phyloP scores from a whole-genome alignment of 257 asterid genomes.

The Knoxia roxburghii region DNA sequence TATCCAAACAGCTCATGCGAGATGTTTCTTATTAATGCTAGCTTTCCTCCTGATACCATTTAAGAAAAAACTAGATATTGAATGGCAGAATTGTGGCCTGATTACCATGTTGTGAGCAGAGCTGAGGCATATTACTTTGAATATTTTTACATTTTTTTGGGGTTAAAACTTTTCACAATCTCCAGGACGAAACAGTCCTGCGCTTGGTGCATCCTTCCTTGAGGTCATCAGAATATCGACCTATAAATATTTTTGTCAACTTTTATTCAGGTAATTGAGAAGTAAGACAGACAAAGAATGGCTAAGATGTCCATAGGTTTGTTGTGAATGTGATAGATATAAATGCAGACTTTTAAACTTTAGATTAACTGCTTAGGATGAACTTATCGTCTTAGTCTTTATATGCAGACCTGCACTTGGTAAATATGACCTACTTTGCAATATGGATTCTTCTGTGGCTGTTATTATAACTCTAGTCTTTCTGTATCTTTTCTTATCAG shows the following conservation, averaged over 20 bases:
- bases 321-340: background rate
- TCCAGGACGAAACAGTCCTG: conserved; percentile 89
- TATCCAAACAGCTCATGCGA: background rate
- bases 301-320: background rate
- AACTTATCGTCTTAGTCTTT: no score
- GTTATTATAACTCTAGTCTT: background rate
- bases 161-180: conserved; percentile 5
- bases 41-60: background rate
- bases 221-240: conserved; percentile 68
- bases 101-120: background rate
- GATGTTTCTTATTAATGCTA: background rate
- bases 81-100: background rate
- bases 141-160: background rate
- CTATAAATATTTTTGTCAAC: conserved; percentile 77
- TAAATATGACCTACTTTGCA: background rate
- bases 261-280: conserved; percentile 66
- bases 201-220: conserved; percentile 71
- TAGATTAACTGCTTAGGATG: background rate
- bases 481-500: conserved; percentile 32
- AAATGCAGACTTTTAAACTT: background rate
- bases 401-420: background rate
- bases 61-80: background rate
- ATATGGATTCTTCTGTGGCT: background rate
- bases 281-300: background rate
- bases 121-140: background rate